A percentile compares a stretch with the other conserved stretches of the same genome.
Conservation (phyloP, 768 basidiomycete genomes). For the Cystobasidium tubakii region DNA sequence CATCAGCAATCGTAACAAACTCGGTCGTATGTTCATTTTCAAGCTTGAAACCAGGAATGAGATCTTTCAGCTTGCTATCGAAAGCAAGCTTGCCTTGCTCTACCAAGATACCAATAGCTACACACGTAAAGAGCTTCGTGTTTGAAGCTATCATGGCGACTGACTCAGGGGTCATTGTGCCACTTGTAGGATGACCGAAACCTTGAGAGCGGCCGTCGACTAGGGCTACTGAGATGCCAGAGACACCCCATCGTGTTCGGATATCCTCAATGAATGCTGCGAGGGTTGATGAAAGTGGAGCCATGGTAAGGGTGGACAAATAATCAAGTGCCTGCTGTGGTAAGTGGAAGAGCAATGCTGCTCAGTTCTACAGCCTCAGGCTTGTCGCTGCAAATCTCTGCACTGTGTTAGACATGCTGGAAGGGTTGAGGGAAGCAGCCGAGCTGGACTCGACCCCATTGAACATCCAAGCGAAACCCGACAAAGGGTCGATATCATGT, state of each 20-base stretch:
- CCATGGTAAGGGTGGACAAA: too few species aligned
- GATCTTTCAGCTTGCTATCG: slow-evolving; percentile 20
- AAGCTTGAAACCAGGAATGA: slow-evolving; percentile 51
- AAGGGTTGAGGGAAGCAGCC: too few species aligned
- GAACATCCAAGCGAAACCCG: too few species aligned
- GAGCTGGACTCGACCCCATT: too few species aligned
- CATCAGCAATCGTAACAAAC: slow-evolving; percentile 51
- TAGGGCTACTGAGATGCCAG: background rate
- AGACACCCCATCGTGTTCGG: background rate
- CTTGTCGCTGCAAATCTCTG: too few species aligned
- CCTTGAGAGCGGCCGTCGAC: background rate
- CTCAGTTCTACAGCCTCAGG: too few species aligned
- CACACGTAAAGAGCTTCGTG: slow-evolving; percentile 28
- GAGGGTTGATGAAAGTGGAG: background rate
- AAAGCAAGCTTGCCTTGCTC: slow-evolving; percentile 32
- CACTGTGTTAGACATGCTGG: too few species aligned
- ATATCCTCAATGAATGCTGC: background rate
- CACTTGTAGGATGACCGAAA: background rate
- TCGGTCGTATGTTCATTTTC: slow-evolving; percentile 52
- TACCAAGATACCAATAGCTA: slow-evolving; percentile 21
- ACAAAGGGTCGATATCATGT: too few species aligned
- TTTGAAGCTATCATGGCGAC: slow-evolving; percentile 12
- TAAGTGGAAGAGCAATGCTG: background rate
- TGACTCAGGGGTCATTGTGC: background rate
- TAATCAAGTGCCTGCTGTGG: too few species aligned